Conservation (phyloP, 495 filamentous ascomycete species). For the Parachaetomium inaequale region DNA sequence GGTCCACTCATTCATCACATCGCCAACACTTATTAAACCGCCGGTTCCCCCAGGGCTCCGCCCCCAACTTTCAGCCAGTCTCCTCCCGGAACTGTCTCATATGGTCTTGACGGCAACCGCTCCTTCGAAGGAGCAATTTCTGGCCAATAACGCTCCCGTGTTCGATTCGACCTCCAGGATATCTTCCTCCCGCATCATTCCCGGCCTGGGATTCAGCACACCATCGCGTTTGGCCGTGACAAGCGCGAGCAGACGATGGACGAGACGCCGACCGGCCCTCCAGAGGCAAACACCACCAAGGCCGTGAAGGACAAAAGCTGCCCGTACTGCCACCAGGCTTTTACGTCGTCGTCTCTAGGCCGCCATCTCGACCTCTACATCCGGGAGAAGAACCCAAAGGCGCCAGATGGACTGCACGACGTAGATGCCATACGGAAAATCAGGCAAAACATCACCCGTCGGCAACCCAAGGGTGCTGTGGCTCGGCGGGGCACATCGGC, state of each 20-base stretch:
- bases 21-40: slow-evolving; percentile 7
- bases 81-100: not conserved
- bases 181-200: not conserved
- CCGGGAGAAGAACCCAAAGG: slow-evolving; percentile 78
- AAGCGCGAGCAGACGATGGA: slow-evolving; percentile 21
- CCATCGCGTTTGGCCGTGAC: not conserved
- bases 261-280: slow-evolving; percentile 13
- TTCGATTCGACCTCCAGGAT: not conserved
- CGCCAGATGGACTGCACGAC: slow-evolving; percentile 80
- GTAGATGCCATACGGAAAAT: slow-evolving; percentile 81
- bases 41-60: not conserved
- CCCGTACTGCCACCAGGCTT: slow-evolving; percentile 77
- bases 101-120: slow-evolving; percentile 17
- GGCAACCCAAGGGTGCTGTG: slow-evolving; percentile 64
- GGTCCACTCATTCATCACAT: not conserved
- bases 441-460: slow-evolving; percentile 75
- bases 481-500: slow-evolving; percentile 48
- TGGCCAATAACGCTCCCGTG: slow-evolving; percentile 5
- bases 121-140: slow-evolving; percentile 22
- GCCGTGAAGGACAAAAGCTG: slow-evolving; percentile 73
- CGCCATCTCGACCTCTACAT: slow-evolving; percentile 89
- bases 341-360: slow-evolving; percentile 89
- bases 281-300: slow-evolving; percentile 36
- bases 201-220: not conserved
- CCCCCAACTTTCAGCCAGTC: not conserved